phyloP scores from a whole-genome alignment of 768 basidiomycete species.

The Mycena belliarum region DNA sequence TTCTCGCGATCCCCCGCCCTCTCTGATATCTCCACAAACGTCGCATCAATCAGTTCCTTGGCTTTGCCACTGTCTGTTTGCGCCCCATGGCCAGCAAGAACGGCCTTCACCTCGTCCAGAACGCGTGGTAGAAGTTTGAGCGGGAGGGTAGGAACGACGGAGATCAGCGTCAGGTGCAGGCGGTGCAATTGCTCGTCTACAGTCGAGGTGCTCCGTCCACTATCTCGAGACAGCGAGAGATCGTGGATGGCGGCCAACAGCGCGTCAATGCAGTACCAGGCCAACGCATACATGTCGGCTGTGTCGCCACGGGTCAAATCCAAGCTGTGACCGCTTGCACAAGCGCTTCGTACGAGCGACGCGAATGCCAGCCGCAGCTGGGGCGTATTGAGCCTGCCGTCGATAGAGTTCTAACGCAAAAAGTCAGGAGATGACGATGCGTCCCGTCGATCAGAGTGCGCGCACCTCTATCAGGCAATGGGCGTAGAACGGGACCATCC shows the following conservation, averaged over 20 bases:
- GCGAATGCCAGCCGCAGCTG: conserved; percentile 78
- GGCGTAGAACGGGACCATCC: conserved; percentile 74
- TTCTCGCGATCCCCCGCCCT: conserved; percentile 70
- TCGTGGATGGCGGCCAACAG: conserved; percentile 50
- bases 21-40: conserved; percentile 66
- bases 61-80: conserved; percentile 23
- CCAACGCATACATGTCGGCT: conserved; percentile 45
- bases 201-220: conserved; percentile 18
- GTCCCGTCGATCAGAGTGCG: background rate
- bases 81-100: conserved; percentile 32
- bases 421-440: background rate
- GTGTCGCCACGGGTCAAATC: conserved; percentile 11
- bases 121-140: conserved; percentile 54
- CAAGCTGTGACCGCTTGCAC: conserved; percentile 30
- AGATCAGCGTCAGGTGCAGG: conserved; percentile 64
- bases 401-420: conserved; percentile 56
- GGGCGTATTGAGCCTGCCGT: conserved; percentile 56
- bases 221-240: conserved; percentile 7
- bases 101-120: conserved; percentile 48
- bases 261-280: conserved; percentile 67
- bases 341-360: conserved; percentile 66
- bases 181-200: conserved; percentile 46
- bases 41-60: conserved; percentile 52
- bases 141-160: conserved; percentile 65
- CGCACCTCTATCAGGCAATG: conserved; percentile 69